phyloP scores from a whole-genome alignment of 1,139 yeast species.

The Lodderomyces beijingensis region DNA sequence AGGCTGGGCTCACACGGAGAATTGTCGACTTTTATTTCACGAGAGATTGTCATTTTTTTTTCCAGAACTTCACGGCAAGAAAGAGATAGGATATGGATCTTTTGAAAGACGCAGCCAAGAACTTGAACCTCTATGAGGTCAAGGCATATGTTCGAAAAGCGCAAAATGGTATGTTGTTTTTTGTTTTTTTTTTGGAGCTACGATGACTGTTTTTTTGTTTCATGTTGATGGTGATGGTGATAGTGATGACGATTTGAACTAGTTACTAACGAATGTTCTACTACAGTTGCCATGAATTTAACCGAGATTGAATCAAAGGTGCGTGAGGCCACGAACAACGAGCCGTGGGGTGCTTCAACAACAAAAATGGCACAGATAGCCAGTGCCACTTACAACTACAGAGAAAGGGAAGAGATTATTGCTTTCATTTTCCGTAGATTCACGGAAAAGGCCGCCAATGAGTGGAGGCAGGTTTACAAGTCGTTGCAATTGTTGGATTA shows the following conservation, averaged over 20 bases:
- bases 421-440: conserved; percentile 75
- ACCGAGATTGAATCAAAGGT: conserved; percentile 96
- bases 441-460: conserved; percentile 91
- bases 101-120: conserved; percentile 69
- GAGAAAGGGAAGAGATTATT: conserved; percentile 73
- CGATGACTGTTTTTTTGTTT: not conserved
- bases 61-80: no score
- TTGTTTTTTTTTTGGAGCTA: not conserved
- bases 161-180: conserved; percentile 66
- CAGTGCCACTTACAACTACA: conserved; percentile 84
- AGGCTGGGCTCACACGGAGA: no score
- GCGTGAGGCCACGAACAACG: conserved; percentile 96
- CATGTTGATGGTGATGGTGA: no score
- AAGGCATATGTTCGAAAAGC: conserved; percentile 97
- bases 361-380: conserved; percentile 93
- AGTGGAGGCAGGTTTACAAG: conserved; percentile 98
- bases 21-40: no score
- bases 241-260: no score
- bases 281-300: conserved; percentile 72
- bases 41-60: no score
- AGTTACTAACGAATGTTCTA: not conserved
- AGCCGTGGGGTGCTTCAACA: conserved; percentile 99
- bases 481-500: conserved; percentile 88
- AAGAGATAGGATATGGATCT: conserved; percentile 69
- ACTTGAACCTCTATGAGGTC: conserved; percentile 87